Evolutionary conservation across 495 filamentous ascomycete genomes (phyloP).

Genomic region (Penicillium salamii): DNA sequence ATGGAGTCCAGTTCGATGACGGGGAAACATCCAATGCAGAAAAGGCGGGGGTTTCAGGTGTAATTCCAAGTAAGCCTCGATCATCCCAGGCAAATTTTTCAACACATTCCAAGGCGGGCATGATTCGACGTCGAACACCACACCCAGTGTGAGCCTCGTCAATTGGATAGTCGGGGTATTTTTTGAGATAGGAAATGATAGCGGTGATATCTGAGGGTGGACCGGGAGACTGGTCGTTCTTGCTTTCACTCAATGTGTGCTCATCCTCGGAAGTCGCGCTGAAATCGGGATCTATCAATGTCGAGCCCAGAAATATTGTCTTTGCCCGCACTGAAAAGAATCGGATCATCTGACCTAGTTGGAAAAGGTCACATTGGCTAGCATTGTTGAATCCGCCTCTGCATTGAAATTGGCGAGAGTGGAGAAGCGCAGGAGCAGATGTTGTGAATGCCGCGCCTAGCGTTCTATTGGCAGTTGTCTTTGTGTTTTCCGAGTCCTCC

Average conservation of each 20-base stretch:
- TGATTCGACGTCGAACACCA: constrained; percentile 63
- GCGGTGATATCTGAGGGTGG: constrained; percentile 44
- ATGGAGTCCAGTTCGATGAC: constrained; percentile 17
- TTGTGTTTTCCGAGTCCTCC: constrained; percentile 25
- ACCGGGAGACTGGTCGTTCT: background rate
- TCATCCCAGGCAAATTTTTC: constrained; percentile 63
- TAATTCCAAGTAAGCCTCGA: constrained; percentile 65
- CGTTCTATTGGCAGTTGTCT: constrained; percentile 5
- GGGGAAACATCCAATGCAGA: background rate
- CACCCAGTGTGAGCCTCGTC: constrained; percentile 76
- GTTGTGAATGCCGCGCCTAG: constrained; percentile 10
- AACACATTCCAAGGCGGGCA: constrained; percentile 67
- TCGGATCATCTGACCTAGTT: constrained; percentile 80
- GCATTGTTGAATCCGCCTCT: constrained; percentile 73
- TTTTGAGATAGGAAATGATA: constrained; percentile 53
- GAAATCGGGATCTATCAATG: constrained; percentile 43
- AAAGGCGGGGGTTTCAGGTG: constrained; percentile 38
- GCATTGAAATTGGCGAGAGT: constrained; percentile 57
- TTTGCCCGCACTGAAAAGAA: constrained; percentile 60
- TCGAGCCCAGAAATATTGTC: constrained; percentile 48
- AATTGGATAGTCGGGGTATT: constrained; percentile 75
- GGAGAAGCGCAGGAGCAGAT: constrained; percentile 12
- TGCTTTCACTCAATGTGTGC: background rate
- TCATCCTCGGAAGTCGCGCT: constrained; percentile 14
- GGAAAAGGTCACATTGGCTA: constrained; percentile 77